Conservation (phyloP, 2,329 filamentous ascomycete genomes). For the Bipolaris zeicola region DNA sequence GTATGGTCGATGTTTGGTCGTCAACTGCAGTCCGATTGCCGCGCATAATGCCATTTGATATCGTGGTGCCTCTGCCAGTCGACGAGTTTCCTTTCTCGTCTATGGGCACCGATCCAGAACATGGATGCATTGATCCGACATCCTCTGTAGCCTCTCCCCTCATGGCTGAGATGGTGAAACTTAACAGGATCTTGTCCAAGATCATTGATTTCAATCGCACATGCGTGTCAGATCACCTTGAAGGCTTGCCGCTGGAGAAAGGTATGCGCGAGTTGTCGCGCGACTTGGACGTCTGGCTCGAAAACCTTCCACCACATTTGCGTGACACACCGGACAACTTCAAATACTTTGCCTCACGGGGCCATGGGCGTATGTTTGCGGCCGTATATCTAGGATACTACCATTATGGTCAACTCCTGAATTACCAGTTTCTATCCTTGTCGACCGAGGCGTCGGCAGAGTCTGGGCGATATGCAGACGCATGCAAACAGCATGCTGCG, state of each 20-base stretch:
- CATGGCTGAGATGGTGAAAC: constrained; percentile 33
- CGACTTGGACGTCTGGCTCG: constrained; percentile 28
- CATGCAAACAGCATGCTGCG: constrained; percentile 31
- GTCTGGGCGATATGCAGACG: constrained; percentile 25
- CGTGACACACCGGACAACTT: constrained; percentile 32
- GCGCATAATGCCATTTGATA: constrained; percentile 31
- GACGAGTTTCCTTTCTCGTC: constrained; percentile 30
- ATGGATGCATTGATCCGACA: constrained; percentile 13
- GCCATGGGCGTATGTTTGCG: constrained; percentile 30
- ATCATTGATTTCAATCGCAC: constrained; percentile 32
- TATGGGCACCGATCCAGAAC: constrained; percentile 21
- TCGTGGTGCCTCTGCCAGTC: constrained; percentile 25
- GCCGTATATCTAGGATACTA: constrained; percentile 34
- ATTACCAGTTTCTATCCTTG: constrained; percentile 32
- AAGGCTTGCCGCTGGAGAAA: constrained; percentile 20
- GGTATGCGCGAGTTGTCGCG: constrained; percentile 26
- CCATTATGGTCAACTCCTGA: constrained; percentile 30
- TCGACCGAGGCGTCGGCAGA: constrained; percentile 17
- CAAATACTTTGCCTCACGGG: constrained; percentile 26
- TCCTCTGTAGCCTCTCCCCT: constrained; percentile 23
- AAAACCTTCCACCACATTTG: constrained; percentile 30
- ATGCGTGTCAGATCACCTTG: constrained; percentile 31
- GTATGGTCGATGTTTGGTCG: constrained; percentile 37
- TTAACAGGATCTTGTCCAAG: constrained; percentile 27
- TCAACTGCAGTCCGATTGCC: constrained; percentile 29